Evolutionary conservation across 192 early-diverging fungal species (phyloP).

Genomic region (Rhizoclosmatium globosum): DNA sequence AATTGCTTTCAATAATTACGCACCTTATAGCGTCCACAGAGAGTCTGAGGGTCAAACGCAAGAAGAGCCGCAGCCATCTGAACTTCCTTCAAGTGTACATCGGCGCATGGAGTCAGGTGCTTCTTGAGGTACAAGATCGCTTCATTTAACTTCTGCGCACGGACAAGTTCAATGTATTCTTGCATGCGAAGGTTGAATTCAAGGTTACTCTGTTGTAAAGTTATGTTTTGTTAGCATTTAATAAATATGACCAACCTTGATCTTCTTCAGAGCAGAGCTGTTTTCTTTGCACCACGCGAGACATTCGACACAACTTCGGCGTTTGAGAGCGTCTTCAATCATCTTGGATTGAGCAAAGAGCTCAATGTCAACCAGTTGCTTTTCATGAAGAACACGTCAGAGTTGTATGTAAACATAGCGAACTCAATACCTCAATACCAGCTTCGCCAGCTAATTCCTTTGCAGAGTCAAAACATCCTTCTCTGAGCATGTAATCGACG

Average conservation of each 20-base stretch:
- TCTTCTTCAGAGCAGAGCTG: slow-evolving; percentile 84
- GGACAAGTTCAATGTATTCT: slow-evolving; percentile 92
- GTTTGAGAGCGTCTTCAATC: slow-evolving; percentile 81
- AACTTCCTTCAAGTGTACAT: slow-evolving; percentile 79
- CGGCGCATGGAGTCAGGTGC: slow-evolving; percentile 80
- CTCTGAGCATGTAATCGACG: slow-evolving; percentile 95
- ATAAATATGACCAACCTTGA: slow-evolving; percentile 66
- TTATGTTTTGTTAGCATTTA: background rate
- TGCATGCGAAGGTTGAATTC: slow-evolving; percentile 97
- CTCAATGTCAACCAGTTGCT: slow-evolving; percentile 90
- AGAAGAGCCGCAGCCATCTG: slow-evolving; percentile 91
- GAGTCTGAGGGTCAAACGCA: slow-evolving; percentile 80
- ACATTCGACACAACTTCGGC: slow-evolving; percentile 84
- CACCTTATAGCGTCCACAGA: slow-evolving; percentile 84
- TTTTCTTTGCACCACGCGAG: slow-evolving; percentile 97
- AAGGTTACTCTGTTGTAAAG: slow-evolving; percentile 77
- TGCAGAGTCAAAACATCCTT: slow-evolving; percentile 83
- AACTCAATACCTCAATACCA: slow-evolving; percentile 66
- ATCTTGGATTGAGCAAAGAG: slow-evolving; percentile 84
- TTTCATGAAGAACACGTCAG: background rate
- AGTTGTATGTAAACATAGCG: slow-evolving; percentile 1
- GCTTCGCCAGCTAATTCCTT: slow-evolving; percentile 61
- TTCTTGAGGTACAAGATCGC: slow-evolving; percentile 91
- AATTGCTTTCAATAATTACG: background rate
- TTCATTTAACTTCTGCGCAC: slow-evolving; percentile 65